Base-by-base conservation (phyloP, 805 yeast species). In the Lipomyces spencermartinsiae region DNA sequence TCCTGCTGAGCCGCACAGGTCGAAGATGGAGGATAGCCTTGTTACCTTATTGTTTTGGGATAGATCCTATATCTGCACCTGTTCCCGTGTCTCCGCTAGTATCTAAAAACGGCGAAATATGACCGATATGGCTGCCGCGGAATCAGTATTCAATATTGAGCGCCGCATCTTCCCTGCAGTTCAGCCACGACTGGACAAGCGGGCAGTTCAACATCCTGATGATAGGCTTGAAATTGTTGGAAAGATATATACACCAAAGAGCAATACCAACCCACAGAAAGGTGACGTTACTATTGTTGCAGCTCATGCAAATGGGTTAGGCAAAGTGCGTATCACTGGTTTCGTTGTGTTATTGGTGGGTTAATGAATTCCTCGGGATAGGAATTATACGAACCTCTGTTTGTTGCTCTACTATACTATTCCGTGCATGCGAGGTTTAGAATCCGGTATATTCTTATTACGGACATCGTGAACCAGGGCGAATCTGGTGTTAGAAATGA, bases 401-500 rank as follows among this genome's bases (percentile, higher is more conserved):
- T 25, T 25, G 29, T 25, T 1, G 29, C 29, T 25, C 29, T 25
- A 25, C 29, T 25, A 25, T 25, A 25, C 29, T 25, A 25, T 25
- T 25, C 29, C 29, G 29, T 1, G 29, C 29, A 25, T 25, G 29
- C 29, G 29, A 25, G 29, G 29, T 25, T 25, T 25, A 25, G 29
- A 3, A 25, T 25, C 3, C 29, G 29, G 29, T 25, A 25, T 25
- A 25, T 25, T 25, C 55, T 9, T 12, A 63, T 63, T 14, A 34
- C 70, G 25, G 75, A 73, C 33, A 59, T 69, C n/a, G 73, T 62
- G 22, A 65, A 65, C 58, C 66, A 73, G 54, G 67, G 73, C 29
- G 67, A 69, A 53, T 70, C 74, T 29, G 70, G 71, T 29, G 43
- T 71, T 25, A 25, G 29, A 16, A 73, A 73, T 51, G 71, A 66